These are phyloP conservation scores for Cajanus cajan DNA, from an alignment of 306 rosid species.

Conservation along the genomic window DNA sequence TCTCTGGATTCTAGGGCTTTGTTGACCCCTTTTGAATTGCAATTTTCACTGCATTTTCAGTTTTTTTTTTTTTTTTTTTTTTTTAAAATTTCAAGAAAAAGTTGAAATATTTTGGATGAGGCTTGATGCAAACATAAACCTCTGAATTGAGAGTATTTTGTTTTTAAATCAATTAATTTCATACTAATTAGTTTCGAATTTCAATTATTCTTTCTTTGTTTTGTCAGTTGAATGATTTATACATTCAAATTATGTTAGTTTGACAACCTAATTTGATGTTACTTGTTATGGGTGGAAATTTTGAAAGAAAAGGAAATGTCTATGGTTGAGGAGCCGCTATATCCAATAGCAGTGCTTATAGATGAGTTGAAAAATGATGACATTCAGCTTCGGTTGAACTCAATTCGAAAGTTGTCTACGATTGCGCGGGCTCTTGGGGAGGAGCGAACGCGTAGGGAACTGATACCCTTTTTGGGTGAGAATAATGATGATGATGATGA, in stretches of 20 bases:
- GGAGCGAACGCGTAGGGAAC: conserved; percentile 72
- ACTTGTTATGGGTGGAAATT: conserved; percentile 27
- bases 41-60: background rate
- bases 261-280: background rate
- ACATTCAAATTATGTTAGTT: background rate
- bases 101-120: background rate
- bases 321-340: conserved; percentile 67
- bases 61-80: background rate
- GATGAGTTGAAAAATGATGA: conserved; percentile 88
- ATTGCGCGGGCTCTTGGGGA: conserved; percentile 89
- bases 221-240: background rate
- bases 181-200: background rate
- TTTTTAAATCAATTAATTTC: background rate
- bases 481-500: conserved; percentile 84
- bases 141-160: background rate
- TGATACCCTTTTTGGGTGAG: conserved; percentile 80
- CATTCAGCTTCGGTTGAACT: conserved; percentile 80
- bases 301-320: conserved; percentile 51
- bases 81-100: background rate
- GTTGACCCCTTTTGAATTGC: conserved; percentile 18
- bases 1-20: conserved; percentile 40
- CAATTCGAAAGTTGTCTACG: conserved; percentile 76
- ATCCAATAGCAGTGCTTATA: conserved; percentile 79
- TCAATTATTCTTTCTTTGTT: background rate
- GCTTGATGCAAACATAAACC: background rate